Base-by-base conservation (phyloP, 345 rosid genomes). In the Aquilaria sinensis region DNA sequence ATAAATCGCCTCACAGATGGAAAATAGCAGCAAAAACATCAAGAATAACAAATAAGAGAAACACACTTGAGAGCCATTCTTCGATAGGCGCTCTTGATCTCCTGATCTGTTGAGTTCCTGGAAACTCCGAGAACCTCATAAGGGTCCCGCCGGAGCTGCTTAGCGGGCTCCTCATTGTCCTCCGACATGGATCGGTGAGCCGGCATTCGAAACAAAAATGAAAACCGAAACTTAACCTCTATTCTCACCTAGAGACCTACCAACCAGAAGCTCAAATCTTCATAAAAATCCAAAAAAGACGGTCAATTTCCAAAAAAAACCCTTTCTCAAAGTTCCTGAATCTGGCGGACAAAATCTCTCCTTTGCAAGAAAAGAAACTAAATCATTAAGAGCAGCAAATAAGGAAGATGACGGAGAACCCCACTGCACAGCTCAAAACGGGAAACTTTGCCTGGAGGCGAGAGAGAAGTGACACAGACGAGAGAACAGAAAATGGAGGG, bases 51-150 rank as follows among this genome's bases (percentile, higher is more conserved):
- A 12, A 32, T 30, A 50, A 30, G 47, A 58, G 13, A 53, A 60
- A 66, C 82, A 32, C 75, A 91, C 96, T 85, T 95, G 76, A 95
- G 96, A 75, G 99, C 99, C 88, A 95, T 65, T 82, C 85, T 91
- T 13, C 99, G 79, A 64, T 87, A 91, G 1, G 96, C 96, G 74
- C 74, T 77, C 79, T 95, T 95, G 60, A 91, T 89, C 76, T 95
- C 97, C 73, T 91, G 96, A 75, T 95, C 97, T 47, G 97, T 83
- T 23, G 90, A 78, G 88, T 75, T 85, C 75, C 72, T 77, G 34
- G 85, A 72, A 70, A 94, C 78, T 23, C 85, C 87, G 23, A 94
- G 91, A 31, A 89, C 93, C 70, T 91, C 97, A 70, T 91, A 94
- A 12, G 96, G 96, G 75, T 91, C 97, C 58, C 97, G 89, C 61